Conservation (phyloP, 495 filamentous ascomycete genomes). For the Emericellopsis terricola region DNA sequence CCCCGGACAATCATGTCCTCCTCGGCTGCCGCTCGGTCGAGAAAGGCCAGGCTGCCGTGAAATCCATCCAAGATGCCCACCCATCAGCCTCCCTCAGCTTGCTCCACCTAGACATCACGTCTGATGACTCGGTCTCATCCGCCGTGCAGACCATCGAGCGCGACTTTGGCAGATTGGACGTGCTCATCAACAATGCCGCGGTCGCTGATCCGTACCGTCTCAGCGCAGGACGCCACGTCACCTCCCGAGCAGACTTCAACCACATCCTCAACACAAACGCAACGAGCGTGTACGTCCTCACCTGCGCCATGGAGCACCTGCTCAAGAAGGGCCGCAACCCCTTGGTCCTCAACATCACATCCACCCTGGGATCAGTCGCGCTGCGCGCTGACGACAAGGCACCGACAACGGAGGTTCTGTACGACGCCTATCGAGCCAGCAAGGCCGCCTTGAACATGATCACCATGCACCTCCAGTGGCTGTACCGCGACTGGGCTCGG, state of each 20-base stretch:
- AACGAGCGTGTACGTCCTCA: constrained; percentile 24
- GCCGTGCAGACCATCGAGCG: constrained; percentile 13
- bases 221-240: neutral
- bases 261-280: constrained; percentile 32
- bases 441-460: constrained; percentile 48
- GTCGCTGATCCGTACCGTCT: constrained; percentile 10
- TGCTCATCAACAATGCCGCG: constrained; percentile 32
- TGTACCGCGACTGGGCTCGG: constrained; percentile 31
- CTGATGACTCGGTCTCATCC: constrained; percentile 19
- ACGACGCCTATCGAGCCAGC: constrained; percentile 28
- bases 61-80: constrained; percentile 11
- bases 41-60: constrained; percentile 24
- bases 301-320: constrained; percentile 23
- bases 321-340: constrained; percentile 25
- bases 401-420: constrained; percentile 7
- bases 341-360: constrained; percentile 26
- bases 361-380: constrained; percentile 13
- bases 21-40: constrained; percentile 21
- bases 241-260: constrained; percentile 4
- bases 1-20: constrained; percentile 24
- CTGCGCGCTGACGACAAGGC: constrained; percentile 8
- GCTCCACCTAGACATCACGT: constrained; percentile 28
- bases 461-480: constrained; percentile 31
- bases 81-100: constrained; percentile 11
- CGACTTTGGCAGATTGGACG: constrained; percentile 23